These are phyloP conservation scores for Medicago truncatula DNA, from an alignment of 306 rosid species.

Conservation along the genomic window MtrunA17r5.0-ANR NC_053048.1:50883501-50884000, in stretches of 20 bases:
- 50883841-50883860: no score
- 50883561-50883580: slow-evolving; percentile 68
- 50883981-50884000: no score
- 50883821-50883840: not conserved
- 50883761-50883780: slow-evolving; percentile 55
- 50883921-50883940: no score
- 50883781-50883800: slow-evolving; percentile 62
- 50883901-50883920: not conserved
- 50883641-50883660: slow-evolving; percentile 55
- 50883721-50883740: slow-evolving; percentile 70
- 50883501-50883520: slow-evolving; percentile 40
- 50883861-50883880: not conserved
- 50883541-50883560: slow-evolving; percentile 27
- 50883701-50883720: slow-evolving; percentile 41
- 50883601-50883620: slow-evolving; percentile 49
- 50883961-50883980: no score
- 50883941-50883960: no score
- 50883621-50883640: slow-evolving; percentile 45
- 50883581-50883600: slow-evolving; percentile 54
- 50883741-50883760: slow-evolving; percentile 67
- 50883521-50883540: slow-evolving; percentile 35
- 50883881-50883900: not conserved
- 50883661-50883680: slow-evolving; percentile 42
- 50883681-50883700: slow-evolving; percentile 45
- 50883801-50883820: slow-evolving; percentile 58